Percentiles rank a stretch among this genome's conserved stretches.
Conservation (phyloP, 2,329 filamentous ascomycete species). For the Hypoxylon sp. region DNA sequence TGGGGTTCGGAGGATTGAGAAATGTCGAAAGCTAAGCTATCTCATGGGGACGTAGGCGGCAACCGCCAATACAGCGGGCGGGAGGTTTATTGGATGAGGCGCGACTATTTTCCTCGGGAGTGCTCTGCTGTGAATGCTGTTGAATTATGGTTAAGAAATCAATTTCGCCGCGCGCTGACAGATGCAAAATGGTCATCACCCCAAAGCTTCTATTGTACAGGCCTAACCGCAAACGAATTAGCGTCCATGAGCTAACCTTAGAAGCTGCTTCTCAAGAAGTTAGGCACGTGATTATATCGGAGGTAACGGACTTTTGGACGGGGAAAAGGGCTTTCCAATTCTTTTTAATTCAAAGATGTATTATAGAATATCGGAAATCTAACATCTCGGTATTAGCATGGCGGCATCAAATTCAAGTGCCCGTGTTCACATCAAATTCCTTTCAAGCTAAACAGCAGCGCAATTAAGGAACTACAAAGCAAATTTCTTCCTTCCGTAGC, state of each 20-base stretch:
- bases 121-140: neutral
- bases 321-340: too few species aligned
- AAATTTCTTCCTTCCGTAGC: too few species aligned
- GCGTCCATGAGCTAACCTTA: constrained; percentile 15
- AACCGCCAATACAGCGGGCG: constrained; percentile 26
- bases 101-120: constrained; percentile 15
- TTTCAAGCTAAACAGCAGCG: too few species aligned
- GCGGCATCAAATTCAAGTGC: too few species aligned
- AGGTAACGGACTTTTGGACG: constrained; percentile 14
- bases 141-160: constrained; percentile 26
- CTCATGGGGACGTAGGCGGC: constrained; percentile 40
- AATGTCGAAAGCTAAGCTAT: constrained; percentile 39
- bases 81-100: constrained; percentile 8
- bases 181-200: constrained; percentile 44
- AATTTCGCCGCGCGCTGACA: constrained; percentile 42
- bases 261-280: neutral
- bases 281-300: constrained; percentile 28
- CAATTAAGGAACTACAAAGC: too few species aligned
- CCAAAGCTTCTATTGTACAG: constrained; percentile 39
- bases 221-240: constrained; percentile 39
- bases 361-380: too few species aligned
- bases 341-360: too few species aligned
- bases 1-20: constrained; percentile 26
- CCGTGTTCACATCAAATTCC: too few species aligned
- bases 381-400: too few species aligned